These are phyloP conservation scores for Chrysanthemum seticuspe DNA, from an alignment of 129 eudicot genomes.

Conservation along the genomic window DNA sequence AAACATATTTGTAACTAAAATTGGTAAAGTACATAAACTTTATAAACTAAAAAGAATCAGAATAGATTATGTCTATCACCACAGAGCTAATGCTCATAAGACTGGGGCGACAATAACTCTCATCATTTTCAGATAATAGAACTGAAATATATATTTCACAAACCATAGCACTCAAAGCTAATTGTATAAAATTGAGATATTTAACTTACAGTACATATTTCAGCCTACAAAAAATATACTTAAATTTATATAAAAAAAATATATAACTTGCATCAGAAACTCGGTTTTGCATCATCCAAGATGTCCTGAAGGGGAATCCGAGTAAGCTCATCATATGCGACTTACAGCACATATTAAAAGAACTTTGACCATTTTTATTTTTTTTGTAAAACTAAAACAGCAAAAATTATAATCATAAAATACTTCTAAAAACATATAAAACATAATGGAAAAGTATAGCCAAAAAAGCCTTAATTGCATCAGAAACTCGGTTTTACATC, in stretches of 20 bases:
- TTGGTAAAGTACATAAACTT: too few relatives aligned
- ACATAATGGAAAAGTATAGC: neutral
- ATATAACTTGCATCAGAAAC: slow-evolving; percentile 53
- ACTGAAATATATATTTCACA: too few relatives aligned
- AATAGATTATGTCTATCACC: slow-evolving; percentile 34
- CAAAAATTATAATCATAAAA: neutral
- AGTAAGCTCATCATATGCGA: slow-evolving; percentile 65
- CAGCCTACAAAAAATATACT: neutral
- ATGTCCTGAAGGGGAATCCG: slow-evolving; percentile 92
- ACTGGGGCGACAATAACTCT: slow-evolving; percentile 77
- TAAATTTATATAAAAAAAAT: too few relatives aligned
- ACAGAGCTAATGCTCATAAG: slow-evolving; percentile 30
- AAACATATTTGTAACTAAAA: too few relatives aligned
- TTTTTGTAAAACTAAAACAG: too few relatives aligned
- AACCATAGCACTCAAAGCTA: too few relatives aligned
- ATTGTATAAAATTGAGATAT: too few relatives aligned
- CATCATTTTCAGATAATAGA: slow-evolving; percentile 12
- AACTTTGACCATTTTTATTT: too few relatives aligned
- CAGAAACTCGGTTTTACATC: slow-evolving; percentile 84
- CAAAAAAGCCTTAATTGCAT: slow-evolving; percentile 25
- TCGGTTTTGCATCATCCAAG: slow-evolving; percentile 80
- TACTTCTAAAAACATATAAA: too few relatives aligned
- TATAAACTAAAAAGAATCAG: neutral
- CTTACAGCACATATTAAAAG: too few relatives aligned
- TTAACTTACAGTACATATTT: too few relatives aligned